phyloP scores from a whole-genome alignment of 768 basidiomycete genomes.

The Mycena galopus region DNA sequence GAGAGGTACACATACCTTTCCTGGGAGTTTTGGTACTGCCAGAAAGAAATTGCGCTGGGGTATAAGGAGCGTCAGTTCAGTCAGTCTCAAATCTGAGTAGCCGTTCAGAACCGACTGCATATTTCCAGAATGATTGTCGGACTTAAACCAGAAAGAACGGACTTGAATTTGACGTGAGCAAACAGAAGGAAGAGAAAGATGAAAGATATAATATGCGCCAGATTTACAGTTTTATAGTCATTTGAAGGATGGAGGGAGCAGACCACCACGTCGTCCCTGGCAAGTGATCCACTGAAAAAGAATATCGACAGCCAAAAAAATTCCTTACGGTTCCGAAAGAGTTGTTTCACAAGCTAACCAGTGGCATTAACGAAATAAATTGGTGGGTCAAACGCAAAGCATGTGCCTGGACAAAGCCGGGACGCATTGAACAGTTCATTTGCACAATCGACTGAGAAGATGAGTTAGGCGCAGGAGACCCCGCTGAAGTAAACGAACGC shows the following conservation, averaged over 20 bases:
- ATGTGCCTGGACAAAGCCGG: slow-evolving; percentile 81
- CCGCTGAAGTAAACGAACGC: slow-evolving; percentile 37
- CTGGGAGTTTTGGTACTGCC: slow-evolving; percentile 92
- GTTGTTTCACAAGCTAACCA: slow-evolving; percentile 82
- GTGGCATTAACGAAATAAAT: background rate
- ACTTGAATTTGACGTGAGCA: slow-evolving; percentile 57
- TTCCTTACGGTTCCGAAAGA: slow-evolving; percentile 79
- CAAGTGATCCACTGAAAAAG: background rate
- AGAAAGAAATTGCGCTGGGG: slow-evolving; percentile 84
- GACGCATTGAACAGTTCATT: slow-evolving; percentile 85
- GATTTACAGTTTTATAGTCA: slow-evolving; percentile 87
- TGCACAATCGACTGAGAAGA: slow-evolving; percentile 78
- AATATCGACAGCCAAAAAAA: background rate
- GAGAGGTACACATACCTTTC: slow-evolving; percentile 69
- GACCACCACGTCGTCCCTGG: slow-evolving; percentile 79
- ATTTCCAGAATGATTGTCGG: slow-evolving; percentile 86
- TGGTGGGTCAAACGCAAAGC: background rate
- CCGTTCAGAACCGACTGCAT: slow-evolving; percentile 70
- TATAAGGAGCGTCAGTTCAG: background rate
- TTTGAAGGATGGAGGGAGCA: slow-evolving; percentile 89
- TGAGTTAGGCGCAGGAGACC: background rate
- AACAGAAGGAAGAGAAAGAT: slow-evolving; percentile 37
- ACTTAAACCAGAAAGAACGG: slow-evolving; percentile 84
- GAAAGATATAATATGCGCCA: slow-evolving; percentile 57
- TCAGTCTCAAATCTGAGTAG: background rate